Percentiles rank a stretch among this genome's conserved stretches.
Evolutionary conservation across 106 monocot genomes (phyloP).

Genomic region (Triglochin maritima): DNA sequence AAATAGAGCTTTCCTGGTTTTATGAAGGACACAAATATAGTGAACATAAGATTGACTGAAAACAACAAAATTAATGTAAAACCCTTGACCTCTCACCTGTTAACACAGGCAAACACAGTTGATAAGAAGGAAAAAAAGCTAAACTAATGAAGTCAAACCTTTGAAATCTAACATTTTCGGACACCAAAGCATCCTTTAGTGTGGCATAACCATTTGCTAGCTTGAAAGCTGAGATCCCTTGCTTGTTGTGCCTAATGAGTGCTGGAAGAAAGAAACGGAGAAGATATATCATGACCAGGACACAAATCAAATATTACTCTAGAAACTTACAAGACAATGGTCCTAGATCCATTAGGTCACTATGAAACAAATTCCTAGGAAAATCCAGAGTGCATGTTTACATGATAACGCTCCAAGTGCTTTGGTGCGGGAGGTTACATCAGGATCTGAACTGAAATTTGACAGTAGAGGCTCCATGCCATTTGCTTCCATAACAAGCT

Average conservation of each 20-base stretch:
- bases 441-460: constrained; percentile 74
- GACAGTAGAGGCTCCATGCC: constrained; percentile 68
- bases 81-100: not conserved
- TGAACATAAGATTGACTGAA: not conserved
- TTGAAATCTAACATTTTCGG: constrained; percentile 16
- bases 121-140: not conserved
- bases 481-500: constrained; percentile 82
- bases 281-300: not conserved
- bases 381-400: constrained; percentile 5
- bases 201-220: constrained; percentile 23
- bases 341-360: not conserved
- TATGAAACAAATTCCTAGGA: no score
- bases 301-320: not conserved
- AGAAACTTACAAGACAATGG: not conserved
- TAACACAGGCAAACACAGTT: not conserved
- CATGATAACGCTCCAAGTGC: constrained; percentile 95
- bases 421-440: constrained; percentile 55
- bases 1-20: constrained; percentile 64
- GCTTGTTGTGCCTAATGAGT: constrained; percentile 23
- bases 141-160: constrained; percentile 6
- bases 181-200: constrained; percentile 22
- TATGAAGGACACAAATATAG: not conserved
- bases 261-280: constrained; percentile 8
- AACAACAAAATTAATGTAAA: not conserved
- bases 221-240: constrained; percentile 16